Base-by-base conservation (phyloP, 2,329 filamentous ascomycete species). In the Alternaria ethzedia region DNA sequence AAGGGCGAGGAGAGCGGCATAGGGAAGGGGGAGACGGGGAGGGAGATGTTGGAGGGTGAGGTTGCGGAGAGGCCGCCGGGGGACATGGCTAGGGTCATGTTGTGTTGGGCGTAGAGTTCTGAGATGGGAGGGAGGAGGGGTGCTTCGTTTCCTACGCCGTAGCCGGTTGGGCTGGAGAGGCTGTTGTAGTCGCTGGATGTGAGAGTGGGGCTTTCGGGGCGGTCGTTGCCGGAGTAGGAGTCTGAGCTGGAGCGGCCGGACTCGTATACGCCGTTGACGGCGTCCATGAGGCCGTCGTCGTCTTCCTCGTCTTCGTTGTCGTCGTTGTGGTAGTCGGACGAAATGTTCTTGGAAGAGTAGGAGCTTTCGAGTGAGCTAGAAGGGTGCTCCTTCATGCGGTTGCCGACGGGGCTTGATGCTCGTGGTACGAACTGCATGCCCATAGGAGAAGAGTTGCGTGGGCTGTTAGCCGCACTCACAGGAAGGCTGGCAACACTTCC, bases 401-500 rank as follows among this genome's bases (percentile, higher is more conserved):
- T 70, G 2, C 74, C 73, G 3, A 70, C 67, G 15, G 77, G 70
- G 57, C 74, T 78, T n/a, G 69, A 64, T 4, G 69, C 69, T 30
- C 76, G 66, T 2, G 74, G 74, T 4, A 72, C 61, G 41, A 75
- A 78, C 45, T 78, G 77, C 73, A 78, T 75, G 45, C 80, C 54
- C 80, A 82, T 75, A 11, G 77, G 75, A 9, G 74, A 79, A 8
- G 77, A 79, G 54, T 77, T 80, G 26, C 79, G 70, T 8, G 79
- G 78, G 46, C 77, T 81, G 44, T 74, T 76, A 5, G 70, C 67
- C 17, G 71, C 71, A 67, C 87, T 91, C 55, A 84, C 84, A 6
- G 94, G 74, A 9, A 77, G 80, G 71, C 92, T 95, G 1, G 86
- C 89, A 72, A 93, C 91, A 61, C 92, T 96, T 5, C 91, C 91